Percentiles rank a stretch among this genome's conserved stretches.
These are phyloP conservation scores for Coffea canephora DNA, from an alignment of 257 asterid genomes.

Conservation along the genomic window DNA sequence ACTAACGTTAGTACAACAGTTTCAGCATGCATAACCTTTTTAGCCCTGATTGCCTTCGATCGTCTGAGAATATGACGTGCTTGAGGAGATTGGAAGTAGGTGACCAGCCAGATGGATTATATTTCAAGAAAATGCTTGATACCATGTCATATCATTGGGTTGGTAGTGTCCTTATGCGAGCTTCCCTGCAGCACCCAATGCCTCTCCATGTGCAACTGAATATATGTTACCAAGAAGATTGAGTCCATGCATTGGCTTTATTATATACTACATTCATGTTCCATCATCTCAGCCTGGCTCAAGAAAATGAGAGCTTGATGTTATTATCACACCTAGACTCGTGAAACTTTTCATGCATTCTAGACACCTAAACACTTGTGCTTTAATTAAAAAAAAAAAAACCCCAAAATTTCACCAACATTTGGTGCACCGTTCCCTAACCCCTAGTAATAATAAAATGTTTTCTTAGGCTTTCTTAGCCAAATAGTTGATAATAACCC, in stretches of 20 bases:
- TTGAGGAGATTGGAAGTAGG: slow-evolving; percentile 20
- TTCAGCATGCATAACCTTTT: no score
- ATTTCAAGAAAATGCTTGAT: slow-evolving; percentile 25
- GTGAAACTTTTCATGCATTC: slow-evolving; percentile 7
- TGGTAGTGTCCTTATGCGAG: slow-evolving; percentile 46
- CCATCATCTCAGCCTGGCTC: slow-evolving; percentile 3
- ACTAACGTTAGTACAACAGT: not conserved
- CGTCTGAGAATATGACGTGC: not conserved
- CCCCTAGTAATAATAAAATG: not conserved
- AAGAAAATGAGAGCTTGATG: not conserved
- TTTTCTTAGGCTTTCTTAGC: not conserved
- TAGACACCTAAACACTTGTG: slow-evolving; percentile 18
- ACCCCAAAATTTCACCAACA: slow-evolving; percentile 14
- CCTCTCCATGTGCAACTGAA: slow-evolving; percentile 52
- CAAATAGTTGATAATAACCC: slow-evolving; percentile 8
- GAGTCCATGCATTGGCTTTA: slow-evolving; percentile 32
- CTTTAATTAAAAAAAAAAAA: not conserved
- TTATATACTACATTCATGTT: slow-evolving; percentile 17
- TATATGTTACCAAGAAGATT: slow-evolving; percentile 20
- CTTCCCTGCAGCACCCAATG: slow-evolving; percentile 21
- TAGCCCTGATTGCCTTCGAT: not conserved
- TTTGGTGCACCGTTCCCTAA: slow-evolving; percentile 17
- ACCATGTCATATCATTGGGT: slow-evolving; percentile 45
- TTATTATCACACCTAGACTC: slow-evolving; percentile 1
- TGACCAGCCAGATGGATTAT: slow-evolving; percentile 15